Evolutionary conservation across 352 stramenopile species (phyloP).

Genomic region (Phytophthora sp.): DNA sequence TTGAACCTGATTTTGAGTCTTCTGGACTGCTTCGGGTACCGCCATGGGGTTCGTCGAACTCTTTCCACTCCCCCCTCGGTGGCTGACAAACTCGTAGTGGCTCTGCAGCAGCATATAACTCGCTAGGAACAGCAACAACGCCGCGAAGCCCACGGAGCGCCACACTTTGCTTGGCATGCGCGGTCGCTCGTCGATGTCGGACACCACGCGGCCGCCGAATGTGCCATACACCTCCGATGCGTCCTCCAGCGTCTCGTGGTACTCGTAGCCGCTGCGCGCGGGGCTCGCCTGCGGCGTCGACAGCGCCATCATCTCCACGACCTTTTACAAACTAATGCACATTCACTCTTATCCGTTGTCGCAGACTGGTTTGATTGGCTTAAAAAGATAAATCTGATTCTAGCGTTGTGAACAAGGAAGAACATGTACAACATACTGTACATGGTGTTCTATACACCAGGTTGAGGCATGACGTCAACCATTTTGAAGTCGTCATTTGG

Average conservation of each 20-base stretch:
- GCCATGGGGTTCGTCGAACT: background rate
- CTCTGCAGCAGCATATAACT: conserved; percentile 36
- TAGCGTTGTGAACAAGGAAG: background rate
- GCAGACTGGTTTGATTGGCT: conserved; percentile 11
- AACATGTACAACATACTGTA: background rate
- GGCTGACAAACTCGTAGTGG: conserved; percentile 5
- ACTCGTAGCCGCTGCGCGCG: background rate
- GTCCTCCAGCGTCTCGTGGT: conserved; percentile 10
- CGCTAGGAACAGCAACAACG: conserved; percentile 23
- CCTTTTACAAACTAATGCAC: conserved; percentile 22
- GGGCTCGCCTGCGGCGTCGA: conserved; percentile 14
- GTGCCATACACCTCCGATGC: conserved; percentile 23
- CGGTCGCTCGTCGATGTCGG: conserved; percentile 13
- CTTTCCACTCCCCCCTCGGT: background rate
- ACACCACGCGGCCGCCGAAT: conserved; percentile 18
- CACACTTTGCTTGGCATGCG: conserved; percentile 16
- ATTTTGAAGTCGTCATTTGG: conserved; percentile 25
- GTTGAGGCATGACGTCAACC: conserved; percentile 12
- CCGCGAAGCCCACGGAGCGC: conserved; percentile 18
- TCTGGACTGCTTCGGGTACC: background rate
- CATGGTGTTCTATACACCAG: background rate
- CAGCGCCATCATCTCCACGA: conserved; percentile 27
- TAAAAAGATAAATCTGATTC: conserved; percentile 6
- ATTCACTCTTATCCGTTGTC: background rate
- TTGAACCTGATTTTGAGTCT: conserved; percentile 5